phyloP scores from a whole-genome alignment of 805 yeast species.

The Yarrowia deformans region DNA sequence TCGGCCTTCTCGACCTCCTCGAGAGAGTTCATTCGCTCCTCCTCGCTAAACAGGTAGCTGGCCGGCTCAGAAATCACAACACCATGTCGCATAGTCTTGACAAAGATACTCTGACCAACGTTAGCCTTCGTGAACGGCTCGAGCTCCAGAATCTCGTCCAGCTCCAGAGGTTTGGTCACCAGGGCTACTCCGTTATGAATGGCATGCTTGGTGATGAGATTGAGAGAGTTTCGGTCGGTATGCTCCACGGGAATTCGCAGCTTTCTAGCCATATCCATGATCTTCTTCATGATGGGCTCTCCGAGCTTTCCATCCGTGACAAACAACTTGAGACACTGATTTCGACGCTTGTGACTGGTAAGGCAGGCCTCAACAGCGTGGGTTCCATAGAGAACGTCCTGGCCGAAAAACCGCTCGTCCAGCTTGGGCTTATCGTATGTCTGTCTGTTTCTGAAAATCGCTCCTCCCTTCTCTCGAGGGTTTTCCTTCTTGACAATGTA shows the following conservation, averaged over 20 bases:
- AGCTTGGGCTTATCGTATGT: constrained; percentile 27
- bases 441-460: constrained; percentile 30
- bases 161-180: constrained; percentile 64
- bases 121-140: constrained; percentile 44
- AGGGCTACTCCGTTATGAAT: constrained; percentile 84
- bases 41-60: constrained; percentile 26
- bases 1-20: constrained; percentile 18
- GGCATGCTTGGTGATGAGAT: constrained; percentile 66
- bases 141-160: constrained; percentile 49
- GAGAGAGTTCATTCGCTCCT: constrained; percentile 42
- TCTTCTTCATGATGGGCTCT: constrained; percentile 47
- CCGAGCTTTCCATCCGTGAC: neutral
- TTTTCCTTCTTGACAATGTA: constrained; percentile 39
- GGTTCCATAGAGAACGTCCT: constrained; percentile 36
- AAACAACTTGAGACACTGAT: constrained; percentile 24
- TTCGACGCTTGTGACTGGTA: constrained; percentile 36
- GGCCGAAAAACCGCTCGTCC: constrained; percentile 30
- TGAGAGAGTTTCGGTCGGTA: constrained; percentile 58
- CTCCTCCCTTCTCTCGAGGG: constrained; percentile 24
- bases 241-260: constrained; percentile 49
- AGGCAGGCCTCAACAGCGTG: constrained; percentile 32
- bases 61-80: constrained; percentile 33
- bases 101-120: constrained; percentile 20
- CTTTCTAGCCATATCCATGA: constrained; percentile 58
- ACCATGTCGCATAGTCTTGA: constrained; percentile 32